A percentile compares a stretch with the other conserved stretches of the same genome.
phyloP scores from a whole-genome alignment of 768 basidiomycete species.

The Neoboletus magnificus region DNA sequence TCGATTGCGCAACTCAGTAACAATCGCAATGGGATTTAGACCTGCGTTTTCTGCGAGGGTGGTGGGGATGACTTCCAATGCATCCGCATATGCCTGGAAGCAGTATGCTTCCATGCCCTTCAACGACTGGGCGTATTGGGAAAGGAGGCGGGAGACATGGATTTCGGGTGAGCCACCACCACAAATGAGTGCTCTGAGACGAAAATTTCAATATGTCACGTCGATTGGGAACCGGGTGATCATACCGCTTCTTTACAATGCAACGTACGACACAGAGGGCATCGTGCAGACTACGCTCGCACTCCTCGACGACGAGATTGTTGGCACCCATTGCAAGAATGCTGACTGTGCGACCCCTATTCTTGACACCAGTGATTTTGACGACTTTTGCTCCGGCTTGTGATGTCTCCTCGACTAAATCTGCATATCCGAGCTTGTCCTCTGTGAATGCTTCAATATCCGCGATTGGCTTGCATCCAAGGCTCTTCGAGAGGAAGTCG shows the following conservation, averaged over 20 bases:
- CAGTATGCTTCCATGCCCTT: slow-evolving; percentile 99
- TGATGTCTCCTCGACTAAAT: slow-evolving; percentile 87
- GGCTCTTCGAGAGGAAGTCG: slow-evolving; percentile 90
- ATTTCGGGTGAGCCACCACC: slow-evolving; percentile 99
- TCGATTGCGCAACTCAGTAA: slow-evolving; percentile 94
- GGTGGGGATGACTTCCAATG: slow-evolving; percentile 95
- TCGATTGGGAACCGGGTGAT: not conserved
- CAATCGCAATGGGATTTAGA: slow-evolving; percentile 95
- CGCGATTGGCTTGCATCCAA: slow-evolving; percentile 94
- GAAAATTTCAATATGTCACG: not conserved
- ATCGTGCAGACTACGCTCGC: slow-evolving; percentile 95
- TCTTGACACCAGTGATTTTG: slow-evolving; percentile 91
- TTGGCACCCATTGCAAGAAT: slow-evolving; percentile 95
- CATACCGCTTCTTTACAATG: slow-evolving; percentile 95
- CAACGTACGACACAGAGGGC: slow-evolving; percentile 98
- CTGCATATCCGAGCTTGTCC: slow-evolving; percentile 96
- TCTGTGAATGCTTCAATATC: slow-evolving; percentile 98
- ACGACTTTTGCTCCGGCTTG: slow-evolving; percentile 87
- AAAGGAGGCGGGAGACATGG: slow-evolving; percentile 87
- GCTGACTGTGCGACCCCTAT: slow-evolving; percentile 90
- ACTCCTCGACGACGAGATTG: slow-evolving; percentile 91
- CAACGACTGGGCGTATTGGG: slow-evolving; percentile 87
- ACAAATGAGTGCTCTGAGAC: slow-evolving; percentile 78
- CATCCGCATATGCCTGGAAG: slow-evolving; percentile 97
- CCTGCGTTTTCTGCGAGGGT: slow-evolving; percentile 99